Percentiles rank a stretch among this genome's conserved stretches.
Conservation (phyloP, 805 yeast genomes). For the Candida arabinofermentans region DNA sequence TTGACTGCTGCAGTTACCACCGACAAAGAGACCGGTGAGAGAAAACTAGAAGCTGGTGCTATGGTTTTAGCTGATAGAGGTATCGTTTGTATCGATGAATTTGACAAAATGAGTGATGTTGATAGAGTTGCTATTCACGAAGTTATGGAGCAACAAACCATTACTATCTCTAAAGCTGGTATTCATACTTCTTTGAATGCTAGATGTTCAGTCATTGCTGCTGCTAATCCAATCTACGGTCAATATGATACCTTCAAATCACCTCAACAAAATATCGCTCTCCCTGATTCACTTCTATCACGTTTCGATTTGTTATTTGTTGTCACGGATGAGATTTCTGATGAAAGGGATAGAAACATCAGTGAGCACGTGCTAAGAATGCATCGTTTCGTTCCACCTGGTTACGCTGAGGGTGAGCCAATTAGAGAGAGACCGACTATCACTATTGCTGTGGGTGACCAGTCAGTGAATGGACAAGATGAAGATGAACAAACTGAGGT, state of each 20-base stretch:
- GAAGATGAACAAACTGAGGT: conserved; percentile 54
- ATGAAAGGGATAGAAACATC: conserved; percentile 75
- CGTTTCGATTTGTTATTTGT: conserved; percentile 95
- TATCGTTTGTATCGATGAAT: conserved; percentile 96
- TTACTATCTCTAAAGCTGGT: conserved; percentile 96
- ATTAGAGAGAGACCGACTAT: conserved; percentile 71
- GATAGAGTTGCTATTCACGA: conserved; percentile 98
- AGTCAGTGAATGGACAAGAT: conserved; percentile 41
- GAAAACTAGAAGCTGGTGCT: conserved; percentile 97
- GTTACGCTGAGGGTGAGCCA: conserved; percentile 90
- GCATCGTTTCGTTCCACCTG: conserved; percentile 86
- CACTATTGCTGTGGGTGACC: conserved; percentile 78
- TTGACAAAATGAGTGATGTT: conserved; percentile 94
- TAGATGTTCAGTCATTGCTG: conserved; percentile 94
- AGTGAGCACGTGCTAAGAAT: conserved; percentile 93
- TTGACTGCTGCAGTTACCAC: conserved; percentile 97
- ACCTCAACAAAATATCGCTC: conserved; percentile 93
- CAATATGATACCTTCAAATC: conserved; percentile 95
- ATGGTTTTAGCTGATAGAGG: conserved; percentile 99
- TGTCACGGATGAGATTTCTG: conserved; percentile 92
- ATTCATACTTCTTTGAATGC: conserved; percentile 96
- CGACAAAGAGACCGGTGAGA: conserved; percentile 95
- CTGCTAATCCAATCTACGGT: conserved; percentile 96
- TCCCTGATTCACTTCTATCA: conserved; percentile 92
- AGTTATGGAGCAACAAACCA: conserved; percentile 99